Evolutionary conservation across 192 early-diverging fungal species (phyloP), one percentile per base, ranked within the genome.

Genomic region (Rhizophagus clarus): DNA sequence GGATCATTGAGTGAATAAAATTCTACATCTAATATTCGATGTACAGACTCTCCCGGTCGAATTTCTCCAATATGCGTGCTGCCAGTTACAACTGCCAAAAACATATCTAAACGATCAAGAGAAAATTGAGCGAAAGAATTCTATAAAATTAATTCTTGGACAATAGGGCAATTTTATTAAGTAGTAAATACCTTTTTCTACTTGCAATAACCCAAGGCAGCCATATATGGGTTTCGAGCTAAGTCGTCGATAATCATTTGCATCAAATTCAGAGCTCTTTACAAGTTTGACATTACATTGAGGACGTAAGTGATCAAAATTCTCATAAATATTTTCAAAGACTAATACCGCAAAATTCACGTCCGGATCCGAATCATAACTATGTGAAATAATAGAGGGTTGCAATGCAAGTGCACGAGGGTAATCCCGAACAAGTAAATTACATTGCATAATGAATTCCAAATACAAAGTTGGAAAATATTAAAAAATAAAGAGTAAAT

Each of bases 1-100:
- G 89, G 87, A 66, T 87, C 86, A 69, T 89, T 86, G 70, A 98
- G 88, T 8, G 95, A 97, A 79, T 95, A 90, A 82, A 96, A 95
- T 70, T 84, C 87, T 11, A 95, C 94, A 47, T 89, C 87, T 14
- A 86, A 81, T 37, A 98, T 90, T 24, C 91, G 90, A 81, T 92
- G 95, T 5, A 93, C 88, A 3, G 90, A 84, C 69, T 91, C 87
- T 9, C 90, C 88, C 20, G 85, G 84, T 5, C 88, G 83, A 76
- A 94, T 79, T 61, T 90, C 83, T 42, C 93, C 92, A 47, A 94
- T 79, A 28, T 84, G 87, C 47, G 86, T 75, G 80, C 92, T 93
- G 60, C 89, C 89, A 31, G 92, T 93, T 28, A 93, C 86, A 24
- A 94, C 85, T 2, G 89, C 90, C 72, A 94, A 77, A 79, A 93